These are phyloP conservation scores for Diaporthe citriasiana DNA, from an alignment of 2,329 filamentous ascomycete species.

Conservation along the genomic window DNA sequence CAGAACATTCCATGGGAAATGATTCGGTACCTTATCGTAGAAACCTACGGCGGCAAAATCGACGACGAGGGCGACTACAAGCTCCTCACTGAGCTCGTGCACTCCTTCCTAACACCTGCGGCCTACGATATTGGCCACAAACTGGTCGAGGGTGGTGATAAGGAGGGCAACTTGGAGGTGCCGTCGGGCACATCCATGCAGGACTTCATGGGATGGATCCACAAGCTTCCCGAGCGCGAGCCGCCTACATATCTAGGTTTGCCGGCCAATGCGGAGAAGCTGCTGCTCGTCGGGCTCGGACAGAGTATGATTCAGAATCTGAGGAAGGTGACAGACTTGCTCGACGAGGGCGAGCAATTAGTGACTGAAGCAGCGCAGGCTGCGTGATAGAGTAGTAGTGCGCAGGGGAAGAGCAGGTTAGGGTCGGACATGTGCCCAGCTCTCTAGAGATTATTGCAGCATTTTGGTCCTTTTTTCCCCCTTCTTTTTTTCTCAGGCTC, in stretches of 20 bases:
- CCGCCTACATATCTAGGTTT: slow-evolving; percentile 95
- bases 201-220: slow-evolving; percentile 93
- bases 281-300: slow-evolving; percentile 90
- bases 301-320: slow-evolving; percentile 87
- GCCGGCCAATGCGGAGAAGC: slow-evolving; percentile 95
- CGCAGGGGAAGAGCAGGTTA: neutral
- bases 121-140: slow-evolving; percentile 95
- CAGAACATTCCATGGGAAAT: slow-evolving; percentile 97
- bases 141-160: slow-evolving; percentile 77
- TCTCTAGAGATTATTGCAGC: neutral
- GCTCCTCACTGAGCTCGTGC: slow-evolving; percentile 80
- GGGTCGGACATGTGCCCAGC: neutral
- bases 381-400: slow-evolving; percentile 22
- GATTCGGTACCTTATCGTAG: slow-evolving; percentile 88
- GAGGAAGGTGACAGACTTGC: slow-evolving; percentile 84
- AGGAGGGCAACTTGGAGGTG: slow-evolving; percentile 76
- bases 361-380: slow-evolving; percentile 72
- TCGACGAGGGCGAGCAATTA: slow-evolving; percentile 95
- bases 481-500: slow-evolving; percentile 8
- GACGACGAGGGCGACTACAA: slow-evolving; percentile 90
- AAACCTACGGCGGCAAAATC: slow-evolving; percentile 98
- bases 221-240: slow-evolving; percentile 91
- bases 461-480: neutral
- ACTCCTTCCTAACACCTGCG: slow-evolving; percentile 83
- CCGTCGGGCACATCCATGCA: slow-evolving; percentile 85